Evolutionary conservation across 2,329 filamentous ascomycete species (phyloP), one percentile per base, ranked within the genome.

Genomic region (Penicillium sp.): DNA sequence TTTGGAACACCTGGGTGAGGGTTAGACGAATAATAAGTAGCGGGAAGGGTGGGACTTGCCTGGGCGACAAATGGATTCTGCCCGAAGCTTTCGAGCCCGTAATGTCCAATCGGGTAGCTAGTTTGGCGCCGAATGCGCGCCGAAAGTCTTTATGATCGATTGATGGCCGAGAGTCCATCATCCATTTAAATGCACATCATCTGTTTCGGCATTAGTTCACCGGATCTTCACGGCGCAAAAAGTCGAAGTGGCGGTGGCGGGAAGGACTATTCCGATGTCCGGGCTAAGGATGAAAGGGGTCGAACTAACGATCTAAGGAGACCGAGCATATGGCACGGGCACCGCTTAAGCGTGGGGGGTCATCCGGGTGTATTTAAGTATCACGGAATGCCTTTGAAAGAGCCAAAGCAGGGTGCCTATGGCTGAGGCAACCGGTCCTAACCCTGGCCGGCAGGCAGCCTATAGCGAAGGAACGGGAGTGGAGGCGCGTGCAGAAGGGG

Each of bases 11-110:
- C 55, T 56, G n/a, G 18, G n/a, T 36, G 33, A 44, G 39, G 31
- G 54, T 48, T 41, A 50, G 50, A 25, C 27, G 27, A 22, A 41
- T 36, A 28, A 33, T 31, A 44, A 44, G 41, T 18, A 30, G 27
- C 16, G 11, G n/a, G 20, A 11, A 20, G 24, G 28, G 16, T 20
- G 28, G 27, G 28, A 51, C 48, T 42, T 33, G 25, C 48, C 48
- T 51, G 36, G 42, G 35, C 18, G 48, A 46, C 27, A 40, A 35
- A 22, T 35, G 41, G 42, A 18, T 28, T 44, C 42, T 55, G 52
- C 33, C 48, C 51, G 47, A 55, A 50, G 51, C 54, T 33, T 43
- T 42, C 28, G 33, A 44, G 13, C 5, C 30, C 33, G 36, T 42
- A n/a, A 36, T 18, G 25, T 41, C 36, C 45, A 47, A 41, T 47